phyloP scores from a whole-genome alignment of 768 basidiomycete genomes.

The Dioszegia crocea region DNA sequence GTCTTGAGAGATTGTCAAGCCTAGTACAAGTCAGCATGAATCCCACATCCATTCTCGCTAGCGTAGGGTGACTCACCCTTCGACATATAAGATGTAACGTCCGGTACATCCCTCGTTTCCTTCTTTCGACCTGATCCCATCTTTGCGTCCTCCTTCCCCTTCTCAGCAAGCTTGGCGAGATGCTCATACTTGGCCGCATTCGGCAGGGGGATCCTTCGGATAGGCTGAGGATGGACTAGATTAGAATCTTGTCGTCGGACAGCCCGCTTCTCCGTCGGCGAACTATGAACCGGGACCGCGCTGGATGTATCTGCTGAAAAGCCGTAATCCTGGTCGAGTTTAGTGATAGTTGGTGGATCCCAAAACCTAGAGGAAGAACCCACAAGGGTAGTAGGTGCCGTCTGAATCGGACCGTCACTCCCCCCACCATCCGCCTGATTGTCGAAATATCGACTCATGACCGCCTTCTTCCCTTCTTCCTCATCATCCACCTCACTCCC shows the following conservation, averaged over 20 bases:
- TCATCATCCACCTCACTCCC: slow-evolving; percentile 1
- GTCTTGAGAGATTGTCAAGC: not conserved
- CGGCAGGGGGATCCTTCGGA: not conserved
- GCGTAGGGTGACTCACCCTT: not conserved
- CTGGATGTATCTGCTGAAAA: slow-evolving; percentile 7
- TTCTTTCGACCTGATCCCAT: too few relatives aligned
- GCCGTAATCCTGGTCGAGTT: slow-evolving; percentile 7
- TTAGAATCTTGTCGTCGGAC: not conserved
- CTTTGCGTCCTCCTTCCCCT: not conserved
- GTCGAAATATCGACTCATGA: slow-evolving; percentile 4
- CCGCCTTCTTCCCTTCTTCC: slow-evolving; percentile 1
- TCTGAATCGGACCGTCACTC: too few relatives aligned
- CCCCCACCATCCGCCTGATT: not conserved
- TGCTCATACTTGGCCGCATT: slow-evolving; percentile 3
- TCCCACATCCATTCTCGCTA: not conserved
- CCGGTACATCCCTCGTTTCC: not conserved
- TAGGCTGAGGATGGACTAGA: slow-evolving; percentile 4
- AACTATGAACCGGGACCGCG: slow-evolving; percentile 15
- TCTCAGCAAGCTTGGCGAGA: not conserved
- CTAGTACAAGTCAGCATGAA: not conserved
- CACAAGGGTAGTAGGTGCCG: not conserved
- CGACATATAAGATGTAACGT: not conserved
- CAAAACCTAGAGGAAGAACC: not conserved
- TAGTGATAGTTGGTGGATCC: slow-evolving; percentile 6
- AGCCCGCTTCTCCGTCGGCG: slow-evolving; percentile 9